Percentiles rank a stretch among this genome's conserved stretches.
phyloP scores from a whole-genome alignment of 768 basidiomycete genomes.

The Guyanaporus albipodus region DNA sequence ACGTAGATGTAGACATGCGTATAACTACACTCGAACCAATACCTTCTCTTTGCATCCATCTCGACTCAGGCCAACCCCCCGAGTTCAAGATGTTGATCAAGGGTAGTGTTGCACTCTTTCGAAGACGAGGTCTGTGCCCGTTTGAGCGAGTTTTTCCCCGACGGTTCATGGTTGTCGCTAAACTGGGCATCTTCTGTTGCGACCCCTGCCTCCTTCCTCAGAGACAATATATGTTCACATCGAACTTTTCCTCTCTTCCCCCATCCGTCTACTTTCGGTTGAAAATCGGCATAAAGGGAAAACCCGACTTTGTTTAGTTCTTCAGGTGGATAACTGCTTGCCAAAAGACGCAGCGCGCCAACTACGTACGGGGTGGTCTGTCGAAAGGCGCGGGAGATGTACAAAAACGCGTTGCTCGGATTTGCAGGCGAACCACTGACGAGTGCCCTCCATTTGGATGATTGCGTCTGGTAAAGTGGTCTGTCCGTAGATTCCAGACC shows the following conservation, averaged over 20 bases:
- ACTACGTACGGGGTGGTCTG: slow-evolving; percentile 76
- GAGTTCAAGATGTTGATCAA: slow-evolving; percentile 45
- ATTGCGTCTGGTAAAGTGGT: slow-evolving; percentile 72
- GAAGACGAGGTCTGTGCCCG: slow-evolving; percentile 37
- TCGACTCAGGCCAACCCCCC: slow-evolving; percentile 8
- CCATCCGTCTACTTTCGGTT: slow-evolving; percentile 80
- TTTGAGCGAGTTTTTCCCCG: slow-evolving; percentile 37
- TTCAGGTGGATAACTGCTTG: slow-evolving; percentile 50
- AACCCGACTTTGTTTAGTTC: slow-evolving; percentile 69
- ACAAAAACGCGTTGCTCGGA: slow-evolving; percentile 76
- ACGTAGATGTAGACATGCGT: slow-evolving; percentile 26
- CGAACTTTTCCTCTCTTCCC: slow-evolving; percentile 74
- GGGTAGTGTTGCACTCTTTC: slow-evolving; percentile 50
- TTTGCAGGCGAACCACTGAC: slow-evolving; percentile 62
- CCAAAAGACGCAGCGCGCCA: slow-evolving; percentile 71
- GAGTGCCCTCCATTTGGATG: slow-evolving; percentile 79
- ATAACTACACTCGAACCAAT: slow-evolving; percentile 11
- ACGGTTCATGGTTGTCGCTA: slow-evolving; percentile 1
- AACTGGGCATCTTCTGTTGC: slow-evolving; percentile 1
- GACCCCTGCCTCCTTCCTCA: slow-evolving; percentile 38
- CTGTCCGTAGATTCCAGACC: slow-evolving; percentile 35
- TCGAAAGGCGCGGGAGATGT: slow-evolving; percentile 74
- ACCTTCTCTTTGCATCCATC: slow-evolving; percentile 6
- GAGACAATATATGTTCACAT: slow-evolving; percentile 62
- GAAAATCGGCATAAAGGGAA: slow-evolving; percentile 80